These are phyloP conservation scores for Phanerodontia chrysosporium DNA, from an alignment of 768 basidiomycete genomes.

Conservation along the genomic window DNA sequence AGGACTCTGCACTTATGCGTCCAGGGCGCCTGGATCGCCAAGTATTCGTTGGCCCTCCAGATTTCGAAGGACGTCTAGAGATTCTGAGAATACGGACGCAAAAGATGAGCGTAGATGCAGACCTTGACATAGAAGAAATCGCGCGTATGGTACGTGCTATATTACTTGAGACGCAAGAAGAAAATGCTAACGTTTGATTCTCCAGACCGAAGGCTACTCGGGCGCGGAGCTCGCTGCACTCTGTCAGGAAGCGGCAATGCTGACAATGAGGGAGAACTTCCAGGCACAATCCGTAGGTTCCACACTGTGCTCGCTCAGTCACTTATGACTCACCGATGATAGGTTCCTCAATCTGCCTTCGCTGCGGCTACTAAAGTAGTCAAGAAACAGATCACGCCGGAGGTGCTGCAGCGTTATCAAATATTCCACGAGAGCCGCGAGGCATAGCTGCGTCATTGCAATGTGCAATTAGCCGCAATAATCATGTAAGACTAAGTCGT, in stretches of 20 bases:
- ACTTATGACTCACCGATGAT: neutral
- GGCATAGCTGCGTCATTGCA: no score
- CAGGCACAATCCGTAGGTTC: constrained; percentile 65
- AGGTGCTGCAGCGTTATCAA: constrained; percentile 68
- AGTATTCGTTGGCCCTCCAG: constrained; percentile 91
- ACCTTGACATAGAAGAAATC: constrained; percentile 61
- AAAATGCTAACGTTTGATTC: neutral
- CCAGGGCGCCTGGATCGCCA: constrained; percentile 94
- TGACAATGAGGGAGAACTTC: constrained; percentile 88
- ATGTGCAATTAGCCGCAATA: no score
- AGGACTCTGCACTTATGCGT: constrained; percentile 95
- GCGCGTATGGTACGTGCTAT: constrained; percentile 53
- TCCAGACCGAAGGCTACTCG: constrained; percentile 89
- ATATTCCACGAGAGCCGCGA: neutral
- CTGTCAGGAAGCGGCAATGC: constrained; percentile 93
- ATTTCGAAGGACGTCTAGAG: constrained; percentile 72
- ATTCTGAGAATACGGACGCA: constrained; percentile 76
- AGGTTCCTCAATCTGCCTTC: constrained; percentile 80
- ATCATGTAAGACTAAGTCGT: no score
- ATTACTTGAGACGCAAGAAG: neutral
- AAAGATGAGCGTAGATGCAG: constrained; percentile 77
- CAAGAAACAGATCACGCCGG: constrained; percentile 81
- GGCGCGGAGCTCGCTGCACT: constrained; percentile 90
- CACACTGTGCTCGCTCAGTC: neutral
- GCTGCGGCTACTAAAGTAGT: constrained; percentile 65